phyloP scores from a whole-genome alignment of 2,329 filamentous ascomycete genomes.

The Neonectria magnoliae region DNA sequence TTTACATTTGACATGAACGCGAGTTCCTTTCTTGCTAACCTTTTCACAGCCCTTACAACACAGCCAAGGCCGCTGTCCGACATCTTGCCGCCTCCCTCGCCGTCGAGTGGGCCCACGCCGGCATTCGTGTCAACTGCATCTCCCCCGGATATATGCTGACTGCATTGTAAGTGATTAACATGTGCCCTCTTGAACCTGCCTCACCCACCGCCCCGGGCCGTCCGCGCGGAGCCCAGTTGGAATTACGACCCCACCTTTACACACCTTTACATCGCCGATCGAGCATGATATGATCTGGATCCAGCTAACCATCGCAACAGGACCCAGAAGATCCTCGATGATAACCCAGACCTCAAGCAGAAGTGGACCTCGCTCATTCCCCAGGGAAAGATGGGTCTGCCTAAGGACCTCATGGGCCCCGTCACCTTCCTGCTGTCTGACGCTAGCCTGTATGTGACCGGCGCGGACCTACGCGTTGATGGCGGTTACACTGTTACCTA shows the following conservation, averaged over 20 bases:
- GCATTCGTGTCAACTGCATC: slow-evolving; percentile 95
- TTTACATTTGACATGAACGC: not conserved
- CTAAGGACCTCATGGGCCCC: slow-evolving; percentile 92
- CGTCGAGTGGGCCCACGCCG: slow-evolving; percentile 90
- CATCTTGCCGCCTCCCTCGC: slow-evolving; percentile 89
- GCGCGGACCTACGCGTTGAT: slow-evolving; percentile 83
- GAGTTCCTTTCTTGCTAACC: not conserved
- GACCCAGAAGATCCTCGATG: slow-evolving; percentile 92
- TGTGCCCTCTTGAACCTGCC: not conserved
- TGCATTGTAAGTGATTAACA: slow-evolving; percentile 72
- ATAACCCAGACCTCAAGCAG: slow-evolving; percentile 88
- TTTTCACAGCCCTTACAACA: slow-evolving; percentile 78
- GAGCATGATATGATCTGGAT: slow-evolving; percentile 4
- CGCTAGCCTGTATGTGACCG: slow-evolving; percentile 76
- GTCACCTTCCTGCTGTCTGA: slow-evolving; percentile 88
- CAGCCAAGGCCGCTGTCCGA: slow-evolving; percentile 89
- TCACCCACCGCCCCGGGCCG: not conserved
- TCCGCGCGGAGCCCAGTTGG: not conserved
- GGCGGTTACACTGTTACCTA: slow-evolving; percentile 89
- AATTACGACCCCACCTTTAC: not conserved
- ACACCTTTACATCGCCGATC: slow-evolving; percentile 19
- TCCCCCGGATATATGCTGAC: slow-evolving; percentile 97
- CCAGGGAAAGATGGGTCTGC: slow-evolving; percentile 90
- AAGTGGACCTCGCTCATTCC: slow-evolving; percentile 95
- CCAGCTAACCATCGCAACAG: slow-evolving; percentile 54